A percentile compares a stretch with the other conserved stretches of the same genome.
phyloP scores from a whole-genome alignment of 2,329 filamentous ascomycete species.

The Atkinsonella texensis region DNA sequence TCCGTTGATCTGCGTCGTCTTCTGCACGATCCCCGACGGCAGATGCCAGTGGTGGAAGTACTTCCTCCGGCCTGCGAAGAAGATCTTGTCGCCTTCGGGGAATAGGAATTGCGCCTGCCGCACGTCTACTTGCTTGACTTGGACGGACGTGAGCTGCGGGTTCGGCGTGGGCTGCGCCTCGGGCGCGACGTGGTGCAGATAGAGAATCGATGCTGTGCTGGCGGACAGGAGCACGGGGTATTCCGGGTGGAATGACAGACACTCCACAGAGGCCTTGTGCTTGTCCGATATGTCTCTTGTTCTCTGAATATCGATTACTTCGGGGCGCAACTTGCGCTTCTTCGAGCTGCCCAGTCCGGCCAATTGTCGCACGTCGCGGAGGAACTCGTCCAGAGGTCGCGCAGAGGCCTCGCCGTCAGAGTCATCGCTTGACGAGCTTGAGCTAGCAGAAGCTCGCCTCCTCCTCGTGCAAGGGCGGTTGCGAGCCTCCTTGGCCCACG shows the following conservation, averaged over 20 bases:
- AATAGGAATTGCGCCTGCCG: slow-evolving; percentile 71
- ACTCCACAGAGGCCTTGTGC: slow-evolving; percentile 69
- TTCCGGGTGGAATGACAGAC: slow-evolving; percentile 78
- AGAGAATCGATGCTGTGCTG: slow-evolving; percentile 72
- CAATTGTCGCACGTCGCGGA: slow-evolving; percentile 62
- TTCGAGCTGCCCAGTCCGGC: slow-evolving; percentile 41
- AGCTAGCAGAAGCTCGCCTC: slow-evolving; percentile 38
- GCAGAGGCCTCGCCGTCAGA: slow-evolving; percentile 51
- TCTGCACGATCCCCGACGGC: slow-evolving; percentile 67
- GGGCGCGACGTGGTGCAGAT: slow-evolving; percentile 78
- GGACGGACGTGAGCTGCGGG: slow-evolving; percentile 79
- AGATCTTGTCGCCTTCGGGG: slow-evolving; percentile 62
- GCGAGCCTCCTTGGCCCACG: slow-evolving; percentile 44
- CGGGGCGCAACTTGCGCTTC: slow-evolving; percentile 65
- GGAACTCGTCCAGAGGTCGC: slow-evolving; percentile 66
- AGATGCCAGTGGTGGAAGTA: slow-evolving; percentile 97
- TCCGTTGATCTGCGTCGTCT: slow-evolving; percentile 63
- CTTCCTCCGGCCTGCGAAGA: slow-evolving; percentile 75
- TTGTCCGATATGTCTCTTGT: slow-evolving; percentile 72
- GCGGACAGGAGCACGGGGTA: slow-evolving; percentile 84
- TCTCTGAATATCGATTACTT: slow-evolving; percentile 82
- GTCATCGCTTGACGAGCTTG: slow-evolving; percentile 37
- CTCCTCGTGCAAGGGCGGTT: slow-evolving; percentile 38
- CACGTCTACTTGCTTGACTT: slow-evolving; percentile 74
- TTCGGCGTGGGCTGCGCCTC: slow-evolving; percentile 67